Conservation (phyloP, 2,329 filamentous ascomycete species). For the Cladophialophora bantiana region DNA sequence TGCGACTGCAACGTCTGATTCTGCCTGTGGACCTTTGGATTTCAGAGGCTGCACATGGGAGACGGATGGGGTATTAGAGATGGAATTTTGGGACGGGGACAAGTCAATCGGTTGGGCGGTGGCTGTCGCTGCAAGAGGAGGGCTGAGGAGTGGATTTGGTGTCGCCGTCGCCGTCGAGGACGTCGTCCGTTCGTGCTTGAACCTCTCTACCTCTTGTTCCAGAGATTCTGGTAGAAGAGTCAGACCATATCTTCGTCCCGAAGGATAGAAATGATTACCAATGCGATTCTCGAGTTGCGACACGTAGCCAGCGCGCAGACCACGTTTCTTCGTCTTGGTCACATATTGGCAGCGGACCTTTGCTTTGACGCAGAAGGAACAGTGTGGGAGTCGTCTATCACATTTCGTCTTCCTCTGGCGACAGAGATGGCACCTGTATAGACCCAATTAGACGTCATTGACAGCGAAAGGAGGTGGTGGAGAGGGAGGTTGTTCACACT, state of each 20-base stretch:
- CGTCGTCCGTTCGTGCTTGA: conserved; percentile 32
- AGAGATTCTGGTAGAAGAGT: conserved; percentile 30
- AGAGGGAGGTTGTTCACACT: conserved; percentile 22
- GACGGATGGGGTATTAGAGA: conserved; percentile 14
- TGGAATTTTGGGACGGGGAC: conserved; percentile 19
- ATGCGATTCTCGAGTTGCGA: conserved; percentile 47
- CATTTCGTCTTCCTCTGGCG: conserved; percentile 44
- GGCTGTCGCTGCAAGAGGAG: conserved; percentile 14
- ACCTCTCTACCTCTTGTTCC: conserved; percentile 37
- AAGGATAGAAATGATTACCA: conserved; percentile 38
- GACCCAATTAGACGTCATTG: background rate
- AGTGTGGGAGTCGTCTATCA: conserved; percentile 40
- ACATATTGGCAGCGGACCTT: conserved; percentile 41
- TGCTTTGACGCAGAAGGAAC: conserved; percentile 42
- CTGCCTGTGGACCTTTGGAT: conserved; percentile 7
- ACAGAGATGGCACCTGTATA: conserved; percentile 38
- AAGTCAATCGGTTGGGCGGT: conserved; percentile 25
- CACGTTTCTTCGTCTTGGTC: conserved; percentile 41
- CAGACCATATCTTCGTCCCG: background rate
- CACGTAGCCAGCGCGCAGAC: conserved; percentile 49
- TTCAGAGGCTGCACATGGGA: conserved; percentile 3
- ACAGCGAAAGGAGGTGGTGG: background rate
- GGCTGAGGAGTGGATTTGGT: conserved; percentile 7
- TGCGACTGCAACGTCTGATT: conserved; percentile 36
- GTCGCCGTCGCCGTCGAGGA: conserved; percentile 11